Base-by-base conservation (phyloP, 176 grass and related monocot genomes). In the Carex parvula region DNA sequence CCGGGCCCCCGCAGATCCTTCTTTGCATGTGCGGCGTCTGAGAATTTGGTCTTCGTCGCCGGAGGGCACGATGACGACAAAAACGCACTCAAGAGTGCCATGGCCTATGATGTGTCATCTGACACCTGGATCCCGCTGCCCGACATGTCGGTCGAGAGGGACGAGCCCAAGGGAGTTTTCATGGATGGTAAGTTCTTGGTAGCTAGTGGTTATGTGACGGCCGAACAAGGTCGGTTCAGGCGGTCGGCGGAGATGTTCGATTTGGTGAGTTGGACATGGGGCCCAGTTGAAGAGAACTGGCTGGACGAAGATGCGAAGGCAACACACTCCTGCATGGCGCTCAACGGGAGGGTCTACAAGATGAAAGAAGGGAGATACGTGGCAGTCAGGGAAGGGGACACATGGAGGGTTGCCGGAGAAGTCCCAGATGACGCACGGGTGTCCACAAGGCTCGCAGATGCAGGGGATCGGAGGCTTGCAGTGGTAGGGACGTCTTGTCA, bases 21-120 rank as follows among this genome's bases (percentile, higher is more conserved):
- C 86, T 98, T 98, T 85, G 92, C 91, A 6, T 89, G 91, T 82
- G 91, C 89, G 1, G 86, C 84, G 13, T 84, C 89, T 1, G 86
- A 48, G 7, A 79, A 79, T 29, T 24, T 30, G 21, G 89, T 98
- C 84, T 95, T 84, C 74, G 86, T 98, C 11, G 91, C 93, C n/a
- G 95, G 92, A 44, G 96, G 96, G 12, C 96, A 98, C 84, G 96
- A 98, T 72, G 85, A 93, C 69, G 88, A 93, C 84, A 98, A 98
- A 81, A 98, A 98, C 89, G 96, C 93, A 30, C 88, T 98, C 13
- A 87, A 88, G 18, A 95, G 90, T 9, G 96, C 91, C 26, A 41
- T 95, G 18, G 89, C 89, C 18, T 98, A 95, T 82, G 88, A 93
- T 80, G 87, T 87, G 17, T 86, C 89, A 0, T 64, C 59, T 52